Percentiles rank a stretch among this genome's conserved stretches.
Conservation (phyloP, 805 yeast species). For the Saccharomyces kudriavzevii region DNA sequence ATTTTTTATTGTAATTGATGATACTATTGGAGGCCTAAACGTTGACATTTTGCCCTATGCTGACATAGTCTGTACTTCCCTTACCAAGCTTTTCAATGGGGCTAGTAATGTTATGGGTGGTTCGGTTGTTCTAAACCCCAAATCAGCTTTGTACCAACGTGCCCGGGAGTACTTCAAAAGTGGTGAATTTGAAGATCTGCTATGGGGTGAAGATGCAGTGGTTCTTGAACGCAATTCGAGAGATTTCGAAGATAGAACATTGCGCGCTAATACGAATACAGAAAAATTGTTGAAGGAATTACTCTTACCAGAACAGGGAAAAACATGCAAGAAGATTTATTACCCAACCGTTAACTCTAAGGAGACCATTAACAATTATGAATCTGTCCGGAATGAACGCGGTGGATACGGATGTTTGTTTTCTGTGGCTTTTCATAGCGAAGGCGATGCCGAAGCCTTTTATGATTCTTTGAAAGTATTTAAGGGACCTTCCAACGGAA, state of each 20-base stretch:
- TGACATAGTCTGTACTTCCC: constrained; percentile 78
- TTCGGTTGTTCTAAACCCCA: constrained; percentile 62
- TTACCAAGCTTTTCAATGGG: constrained; percentile 87
- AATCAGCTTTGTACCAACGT: constrained; percentile 37
- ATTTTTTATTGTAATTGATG: constrained; percentile 77
- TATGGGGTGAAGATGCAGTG: constrained; percentile 90
- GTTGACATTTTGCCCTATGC: constrained; percentile 66
- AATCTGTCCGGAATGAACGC: constrained; percentile 3
- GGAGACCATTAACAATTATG: constrained; percentile 7
- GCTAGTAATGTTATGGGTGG: constrained; percentile 94
- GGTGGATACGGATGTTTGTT: constrained; percentile 12
- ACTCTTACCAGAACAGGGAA: constrained; percentile 7
- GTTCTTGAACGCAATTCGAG: constrained; percentile 83
- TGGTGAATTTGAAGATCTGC: constrained; percentile 49
- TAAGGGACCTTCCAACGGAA: constrained; percentile 84
- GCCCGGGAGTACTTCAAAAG: constrained; percentile 44
- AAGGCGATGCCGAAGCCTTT: constrained; percentile 6
- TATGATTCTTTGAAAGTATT: constrained; percentile 7
- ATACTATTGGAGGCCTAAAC: constrained; percentile 69
- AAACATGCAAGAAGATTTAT: constrained; percentile 4
- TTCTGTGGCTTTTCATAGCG: constrained; percentile 6
- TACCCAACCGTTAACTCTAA: constrained; percentile 8
- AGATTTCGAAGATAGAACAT: constrained; percentile 60
- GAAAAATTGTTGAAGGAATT: constrained; percentile 11
- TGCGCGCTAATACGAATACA: constrained; percentile 42